phyloP scores from a whole-genome alignment of 805 yeast genomes.

The Saturnispora zaruensis region DNA sequence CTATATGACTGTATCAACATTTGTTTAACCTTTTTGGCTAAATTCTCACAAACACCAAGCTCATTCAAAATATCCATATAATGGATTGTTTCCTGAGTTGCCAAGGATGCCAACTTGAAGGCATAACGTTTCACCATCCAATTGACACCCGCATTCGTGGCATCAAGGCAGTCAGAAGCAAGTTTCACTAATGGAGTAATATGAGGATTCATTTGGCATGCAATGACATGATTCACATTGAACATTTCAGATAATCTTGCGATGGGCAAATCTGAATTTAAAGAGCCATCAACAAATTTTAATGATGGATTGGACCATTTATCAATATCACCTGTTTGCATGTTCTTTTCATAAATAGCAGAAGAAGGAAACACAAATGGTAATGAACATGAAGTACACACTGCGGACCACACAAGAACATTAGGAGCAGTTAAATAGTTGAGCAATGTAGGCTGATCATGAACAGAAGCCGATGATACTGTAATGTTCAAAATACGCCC shows the following conservation, averaged over 20 bases:
- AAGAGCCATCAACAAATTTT: conserved; percentile 92
- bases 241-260: conserved; percentile 91
- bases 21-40: conserved; percentile 65
- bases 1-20: conserved; percentile 79
- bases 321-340: conserved; percentile 57
- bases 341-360: conserved; percentile 74
- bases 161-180: conserved; percentile 42
- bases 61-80: conserved; percentile 65
- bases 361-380: conserved; percentile 89
- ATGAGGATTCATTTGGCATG: conserved; percentile 96
- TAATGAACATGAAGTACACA: conserved; percentile 87
- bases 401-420: conserved; percentile 79
- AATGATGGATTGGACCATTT: conserved; percentile 77
- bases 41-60: conserved; percentile 64
- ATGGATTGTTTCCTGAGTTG: conserved; percentile 69
- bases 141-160: conserved; percentile 43
- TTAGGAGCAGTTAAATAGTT: conserved; percentile 76
- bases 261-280: conserved; percentile 88
- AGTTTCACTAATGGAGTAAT: conserved; percentile 78
- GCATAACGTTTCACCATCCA: conserved; percentile 45
- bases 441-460: conserved; percentile 82
- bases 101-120: conserved; percentile 41
- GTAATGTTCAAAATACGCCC: conserved; percentile 91
- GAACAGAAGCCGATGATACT: conserved; percentile 83
- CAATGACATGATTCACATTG: conserved; percentile 93